Evolutionary conservation across 2,329 filamentous ascomycete genomes (phyloP).

Genomic region (Fusarium sp.): DNA sequence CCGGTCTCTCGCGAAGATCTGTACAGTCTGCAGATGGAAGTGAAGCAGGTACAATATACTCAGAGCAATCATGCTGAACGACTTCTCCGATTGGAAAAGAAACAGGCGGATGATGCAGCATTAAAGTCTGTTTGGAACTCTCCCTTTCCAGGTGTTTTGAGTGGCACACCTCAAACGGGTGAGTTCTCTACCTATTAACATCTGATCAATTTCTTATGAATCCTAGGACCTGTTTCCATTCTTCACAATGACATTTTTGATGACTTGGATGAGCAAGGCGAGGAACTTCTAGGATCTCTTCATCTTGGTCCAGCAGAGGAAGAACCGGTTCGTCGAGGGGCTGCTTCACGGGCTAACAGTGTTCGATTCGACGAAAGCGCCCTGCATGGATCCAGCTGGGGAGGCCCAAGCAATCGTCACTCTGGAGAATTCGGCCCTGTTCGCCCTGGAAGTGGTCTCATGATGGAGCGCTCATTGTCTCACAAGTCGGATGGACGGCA

Average conservation of each 20-base stretch:
- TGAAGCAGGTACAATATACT: slow-evolving; percentile 74
- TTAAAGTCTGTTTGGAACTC: slow-evolving; percentile 93
- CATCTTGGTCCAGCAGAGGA: slow-evolving; percentile 86
- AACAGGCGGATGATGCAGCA: slow-evolving; percentile 74
- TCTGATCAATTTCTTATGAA: slow-evolving; percentile 29
- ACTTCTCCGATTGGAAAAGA: slow-evolving; percentile 72
- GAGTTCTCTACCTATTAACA: slow-evolving; percentile 49
- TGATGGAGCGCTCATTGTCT: slow-evolving; percentile 92
- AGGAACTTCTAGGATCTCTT: slow-evolving; percentile 82
- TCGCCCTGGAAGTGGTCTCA: slow-evolving; percentile 82
- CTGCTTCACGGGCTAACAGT: slow-evolving; percentile 93
- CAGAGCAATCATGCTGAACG: slow-evolving; percentile 73
- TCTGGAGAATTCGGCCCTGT: slow-evolving; percentile 84
- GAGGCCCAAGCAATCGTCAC: slow-evolving; percentile 79
- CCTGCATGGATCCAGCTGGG: slow-evolving; percentile 87
- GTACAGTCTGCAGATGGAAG: slow-evolving; percentile 76
- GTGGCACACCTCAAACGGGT: slow-evolving; percentile 90
- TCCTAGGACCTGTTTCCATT: slow-evolving; percentile 80
- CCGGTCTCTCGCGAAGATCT: slow-evolving; percentile 72
- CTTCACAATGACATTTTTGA: slow-evolving; percentile 88
- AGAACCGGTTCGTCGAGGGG: slow-evolving; percentile 84
- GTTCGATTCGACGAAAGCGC: slow-evolving; percentile 98
- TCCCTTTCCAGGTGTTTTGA: slow-evolving; percentile 87
- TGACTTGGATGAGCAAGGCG: slow-evolving; percentile 88
- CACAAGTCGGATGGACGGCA: slow-evolving; percentile 97